phyloP scores from a whole-genome alignment of 176 grass and related monocot species.

The Leersia perrieri region DNA sequence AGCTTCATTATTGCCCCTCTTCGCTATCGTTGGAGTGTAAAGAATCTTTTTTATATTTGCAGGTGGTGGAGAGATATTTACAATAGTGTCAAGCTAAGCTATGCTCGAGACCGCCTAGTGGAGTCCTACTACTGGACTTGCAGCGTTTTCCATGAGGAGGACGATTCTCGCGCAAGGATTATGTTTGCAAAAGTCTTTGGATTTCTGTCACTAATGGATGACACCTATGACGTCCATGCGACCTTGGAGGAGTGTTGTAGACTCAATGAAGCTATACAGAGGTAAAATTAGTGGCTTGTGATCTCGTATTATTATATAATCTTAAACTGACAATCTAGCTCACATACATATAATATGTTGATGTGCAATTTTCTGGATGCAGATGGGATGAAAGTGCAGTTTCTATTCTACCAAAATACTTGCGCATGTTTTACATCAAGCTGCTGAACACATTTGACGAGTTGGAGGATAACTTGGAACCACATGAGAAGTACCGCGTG shows the following conservation, averaged over 20 bases:
- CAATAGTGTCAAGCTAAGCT: not conserved
- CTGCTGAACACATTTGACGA: not conserved
- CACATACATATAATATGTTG: not conserved
- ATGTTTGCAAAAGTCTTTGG: not conserved
- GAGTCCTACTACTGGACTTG: not conserved
- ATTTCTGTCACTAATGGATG: not conserved
- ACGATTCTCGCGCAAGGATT: not conserved
- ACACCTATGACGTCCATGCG: constrained; percentile 4
- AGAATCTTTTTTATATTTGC: too few species aligned
- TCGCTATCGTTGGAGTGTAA: not conserved
- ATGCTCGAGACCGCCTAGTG: constrained; percentile 16
- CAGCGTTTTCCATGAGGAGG: not conserved
- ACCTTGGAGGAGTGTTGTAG: constrained; percentile 2
- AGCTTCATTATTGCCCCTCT: too few species aligned
- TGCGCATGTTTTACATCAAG: not conserved
- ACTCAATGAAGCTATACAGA: constrained; percentile 16
- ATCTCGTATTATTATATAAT: too few species aligned
- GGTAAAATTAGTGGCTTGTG: not conserved
- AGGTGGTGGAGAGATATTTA: constrained; percentile 35
- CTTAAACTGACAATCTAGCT: too few species aligned
- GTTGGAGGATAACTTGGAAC: not conserved
- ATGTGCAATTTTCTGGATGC: not conserved
- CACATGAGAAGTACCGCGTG: not conserved
- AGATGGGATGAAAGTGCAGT: not conserved
- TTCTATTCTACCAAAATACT: not conserved